Percentiles rank a stretch among this genome's conserved stretches.
Conservation (phyloP, 148 eudicot genomes). For the Hydrangea macrophylla region DNA sequence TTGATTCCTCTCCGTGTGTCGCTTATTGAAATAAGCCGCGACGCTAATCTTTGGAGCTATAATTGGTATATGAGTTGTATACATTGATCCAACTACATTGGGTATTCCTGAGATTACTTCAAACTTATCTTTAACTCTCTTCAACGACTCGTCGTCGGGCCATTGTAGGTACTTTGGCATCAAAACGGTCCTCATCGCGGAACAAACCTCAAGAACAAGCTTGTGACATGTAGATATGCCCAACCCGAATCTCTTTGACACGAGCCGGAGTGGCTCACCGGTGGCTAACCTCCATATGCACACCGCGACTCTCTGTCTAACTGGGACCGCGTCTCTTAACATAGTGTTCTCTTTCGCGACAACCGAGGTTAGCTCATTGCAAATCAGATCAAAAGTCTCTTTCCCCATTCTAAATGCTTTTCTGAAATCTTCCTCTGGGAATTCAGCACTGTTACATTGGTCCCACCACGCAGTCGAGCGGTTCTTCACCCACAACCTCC, state of each 20-base stretch:
- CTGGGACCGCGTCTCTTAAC: slow-evolving; percentile 81
- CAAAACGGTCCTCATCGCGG: slow-evolving; percentile 70
- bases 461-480: slow-evolving; percentile 95
- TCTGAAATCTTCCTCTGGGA: slow-evolving; percentile 65
- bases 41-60: slow-evolving; percentile 94
- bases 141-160: slow-evolving; percentile 55
- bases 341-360: slow-evolving; percentile 83
- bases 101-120: slow-evolving; percentile 69
- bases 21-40: slow-evolving; percentile 77
- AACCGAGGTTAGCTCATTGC: slow-evolving; percentile 61
- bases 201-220: slow-evolving; percentile 85
- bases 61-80: slow-evolving; percentile 85
- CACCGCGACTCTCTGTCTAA: slow-evolving; percentile 79
- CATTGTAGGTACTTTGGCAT: slow-evolving; percentile 82
- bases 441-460: slow-evolving; percentile 62
- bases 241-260: slow-evolving; percentile 78
- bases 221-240: slow-evolving; percentile 96
- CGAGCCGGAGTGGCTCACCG: slow-evolving; percentile 81
- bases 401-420: slow-evolving; percentile 80
- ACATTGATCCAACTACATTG: slow-evolving; percentile 84
- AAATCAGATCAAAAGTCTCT: slow-evolving; percentile 67
- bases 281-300: slow-evolving; percentile 88
- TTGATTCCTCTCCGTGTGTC: slow-evolving; percentile 75
- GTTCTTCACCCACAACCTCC: slow-evolving; percentile 80
- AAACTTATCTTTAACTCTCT: slow-evolving; percentile 45